Evolutionary conservation across 345 rosid species (phyloP).

Genomic region (Bretschneidera sinensis): DNA sequence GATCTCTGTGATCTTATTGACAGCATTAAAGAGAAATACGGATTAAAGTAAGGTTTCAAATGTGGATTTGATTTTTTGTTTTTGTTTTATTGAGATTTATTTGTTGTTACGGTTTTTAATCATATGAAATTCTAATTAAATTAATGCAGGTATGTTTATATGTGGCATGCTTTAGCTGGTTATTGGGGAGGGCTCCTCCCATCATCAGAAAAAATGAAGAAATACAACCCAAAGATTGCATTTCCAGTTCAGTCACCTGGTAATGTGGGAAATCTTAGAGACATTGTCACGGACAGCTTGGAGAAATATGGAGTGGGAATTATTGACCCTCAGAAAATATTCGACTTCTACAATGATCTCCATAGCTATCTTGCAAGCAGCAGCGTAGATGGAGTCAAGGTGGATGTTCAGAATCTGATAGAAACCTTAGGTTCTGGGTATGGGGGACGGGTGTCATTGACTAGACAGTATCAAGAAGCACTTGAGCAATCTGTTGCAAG

Average conservation of each 20-base stretch:
- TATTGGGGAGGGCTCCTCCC: slow-evolving; percentile 66
- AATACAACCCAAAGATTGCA: slow-evolving; percentile 40
- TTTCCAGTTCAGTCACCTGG: slow-evolving; percentile 50
- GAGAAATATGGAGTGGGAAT: slow-evolving; percentile 42
- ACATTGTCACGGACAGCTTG: slow-evolving; percentile 34
- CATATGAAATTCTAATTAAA: neutral
- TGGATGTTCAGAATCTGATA: slow-evolving; percentile 40
- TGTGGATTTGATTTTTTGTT: too few species aligned
- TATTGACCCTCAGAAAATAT: slow-evolving; percentile 33
- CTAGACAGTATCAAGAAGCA: slow-evolving; percentile 48
- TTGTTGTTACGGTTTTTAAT: slow-evolving; percentile 2
- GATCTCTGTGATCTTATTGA: slow-evolving; percentile 34
- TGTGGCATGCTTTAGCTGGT: slow-evolving; percentile 61
- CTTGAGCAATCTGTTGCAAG: slow-evolving; percentile 44
- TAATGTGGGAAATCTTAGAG: slow-evolving; percentile 27
- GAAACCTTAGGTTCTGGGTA: slow-evolving; percentile 51
- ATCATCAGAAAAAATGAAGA: slow-evolving; percentile 42
- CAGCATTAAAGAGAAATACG: slow-evolving; percentile 31
- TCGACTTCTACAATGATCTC: slow-evolving; percentile 45
- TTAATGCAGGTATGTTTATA: slow-evolving; percentile 43
- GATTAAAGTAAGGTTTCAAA: slow-evolving; percentile 29
- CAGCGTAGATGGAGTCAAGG: slow-evolving; percentile 47
- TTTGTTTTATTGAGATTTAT: neutral
- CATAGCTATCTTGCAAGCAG: slow-evolving; percentile 38
- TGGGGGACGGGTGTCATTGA: slow-evolving; percentile 51